These are phyloP conservation scores for baker's yeast (Saccharomyces cerevisiae) DNA, from an alignment of 805 yeast species.

Conservation along the genomic window DNA sequence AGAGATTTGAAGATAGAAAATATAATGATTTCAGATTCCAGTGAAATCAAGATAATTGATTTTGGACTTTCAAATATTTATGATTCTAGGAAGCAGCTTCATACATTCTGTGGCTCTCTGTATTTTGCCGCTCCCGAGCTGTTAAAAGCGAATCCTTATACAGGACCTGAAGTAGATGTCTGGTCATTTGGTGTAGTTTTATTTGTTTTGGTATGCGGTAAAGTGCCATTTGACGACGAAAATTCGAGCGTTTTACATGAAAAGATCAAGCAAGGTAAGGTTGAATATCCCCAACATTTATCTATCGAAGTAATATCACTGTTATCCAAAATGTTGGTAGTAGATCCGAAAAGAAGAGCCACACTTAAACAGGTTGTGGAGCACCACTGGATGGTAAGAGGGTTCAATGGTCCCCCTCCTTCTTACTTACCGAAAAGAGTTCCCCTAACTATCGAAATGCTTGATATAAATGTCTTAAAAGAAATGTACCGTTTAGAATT, in stretches of 20 bases:
- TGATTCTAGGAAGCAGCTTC: slow-evolving; percentile 60
- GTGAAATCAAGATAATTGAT: slow-evolving; percentile 92
- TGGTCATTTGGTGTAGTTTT: slow-evolving; percentile 98
- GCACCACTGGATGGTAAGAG: slow-evolving; percentile 94
- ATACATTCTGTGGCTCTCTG: slow-evolving; percentile 93
- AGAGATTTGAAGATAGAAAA: slow-evolving; percentile 95
- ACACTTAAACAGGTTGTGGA: slow-evolving; percentile 64
- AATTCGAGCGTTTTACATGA: slow-evolving; percentile 86
- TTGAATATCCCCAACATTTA: slow-evolving; percentile 80
- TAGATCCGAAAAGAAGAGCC: slow-evolving; percentile 77
- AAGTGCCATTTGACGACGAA: slow-evolving; percentile 96
- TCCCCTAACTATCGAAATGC: slow-evolving; percentile 44
- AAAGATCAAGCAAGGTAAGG: slow-evolving; percentile 84
- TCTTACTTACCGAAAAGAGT: slow-evolving; percentile 68
- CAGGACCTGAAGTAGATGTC: slow-evolving; percentile 95
- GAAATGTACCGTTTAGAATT: slow-evolving; percentile 76
- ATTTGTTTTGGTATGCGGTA: slow-evolving; percentile 92
- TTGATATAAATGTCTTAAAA: slow-evolving; percentile 49
- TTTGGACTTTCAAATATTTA: slow-evolving; percentile 90
- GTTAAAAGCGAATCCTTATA: slow-evolving; percentile 81
- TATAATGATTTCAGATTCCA: slow-evolving; percentile 85
- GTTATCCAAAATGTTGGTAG: slow-evolving; percentile 83
- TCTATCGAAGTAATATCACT: slow-evolving; percentile 75
- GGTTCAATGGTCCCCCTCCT: slow-evolving; percentile 66
- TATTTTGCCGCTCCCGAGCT: slow-evolving; percentile 98